Conservation (phyloP, 768 basidiomycete species). For the Amanita pallidorosea region DNA sequence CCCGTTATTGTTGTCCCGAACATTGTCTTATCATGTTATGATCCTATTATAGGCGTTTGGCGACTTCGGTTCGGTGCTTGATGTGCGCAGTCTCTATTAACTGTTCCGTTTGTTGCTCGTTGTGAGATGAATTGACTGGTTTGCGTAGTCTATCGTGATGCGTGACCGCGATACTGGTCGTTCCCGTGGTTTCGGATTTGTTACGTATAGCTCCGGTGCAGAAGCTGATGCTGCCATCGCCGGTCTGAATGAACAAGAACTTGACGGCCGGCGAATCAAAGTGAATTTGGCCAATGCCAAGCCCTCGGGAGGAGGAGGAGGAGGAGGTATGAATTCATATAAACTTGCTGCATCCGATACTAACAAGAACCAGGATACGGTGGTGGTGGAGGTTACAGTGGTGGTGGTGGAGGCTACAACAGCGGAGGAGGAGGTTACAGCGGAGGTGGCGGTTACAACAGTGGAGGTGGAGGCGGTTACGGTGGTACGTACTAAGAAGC, state of each 20-base stretch:
- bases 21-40: slow-evolving; percentile 40
- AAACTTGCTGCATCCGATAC: background rate
- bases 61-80: slow-evolving; percentile 71
- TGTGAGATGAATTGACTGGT: slow-evolving; percentile 25
- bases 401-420: slow-evolving; percentile 12
- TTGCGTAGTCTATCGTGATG: slow-evolving; percentile 87
- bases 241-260: slow-evolving; percentile 77
- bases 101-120: slow-evolving; percentile 13
- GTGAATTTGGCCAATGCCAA: slow-evolving; percentile 77
- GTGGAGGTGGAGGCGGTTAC: too few species aligned
- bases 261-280: slow-evolving; percentile 89
- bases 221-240: slow-evolving; percentile 77
- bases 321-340: slow-evolving; percentile 16
- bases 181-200: slow-evolving; percentile 96
- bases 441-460: slow-evolving; percentile 12
- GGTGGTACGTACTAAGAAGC: slow-evolving; percentile 1
- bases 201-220: slow-evolving; percentile 49
- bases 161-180: slow-evolving; percentile 97
- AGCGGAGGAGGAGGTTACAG: slow-evolving; percentile 7
- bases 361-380: slow-evolving; percentile 12
- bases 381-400: slow-evolving; percentile 8
- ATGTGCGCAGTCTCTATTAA: slow-evolving; percentile 66
- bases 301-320: slow-evolving; percentile 39
- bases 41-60: slow-evolving; percentile 71
- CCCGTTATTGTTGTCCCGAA: slow-evolving; percentile 18